Base-by-base conservation (phyloP, 257 asterid genomes). In the Catharanthus roseus region DNA sequence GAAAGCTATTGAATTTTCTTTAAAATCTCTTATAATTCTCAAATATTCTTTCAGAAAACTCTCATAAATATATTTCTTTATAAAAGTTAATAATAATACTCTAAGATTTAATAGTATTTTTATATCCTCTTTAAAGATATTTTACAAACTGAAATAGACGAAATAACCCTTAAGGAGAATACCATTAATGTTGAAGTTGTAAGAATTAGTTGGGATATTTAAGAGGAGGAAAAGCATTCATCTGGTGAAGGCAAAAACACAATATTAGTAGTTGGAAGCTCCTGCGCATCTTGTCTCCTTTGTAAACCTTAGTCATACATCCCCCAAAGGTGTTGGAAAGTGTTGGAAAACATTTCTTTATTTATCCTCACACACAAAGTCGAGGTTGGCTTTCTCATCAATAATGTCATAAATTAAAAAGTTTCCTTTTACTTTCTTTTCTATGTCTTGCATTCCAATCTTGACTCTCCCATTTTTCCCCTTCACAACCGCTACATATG, bases 191-290 rank as follows among this genome's bases (percentile, higher is more conserved):
- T n/a, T n/a, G n/a, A n/a, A n/a, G n/a, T n/a, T n/a, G n/a, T n/a
- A n/a, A n/a, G n/a, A n/a, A n/a, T n/a, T n/a, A n/a, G n/a, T n/a
- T n/a, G n/a, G n/a, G n/a, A n/a, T n/a, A n/a, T n/a, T n/a, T n/a
- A n/a, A n/a, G 21, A 69, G n/a, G 23, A 18, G 19, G 63, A 67
- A 38, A 75, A 47, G 70, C 38, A 45, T 29, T 60, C 38, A 38
- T 49, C 75, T 47, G 51, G 68, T 67, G 75, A 44, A 69, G 75
- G 79, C 55, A 28, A 63, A 38, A 56, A n/a, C 21, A 21, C 58
- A 51, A 61, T n/a, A n/a, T n/a, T n/a, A n/a, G n/a, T n/a, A 69
- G 31, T 69, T 69, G 24, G 38, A 65, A 16, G 21, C 36, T 11
- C 12, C 33, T 60, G 23, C 8, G 78, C 74, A 34, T 68, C 65